Evolutionary conservation across 192 early-diverging fungal genomes (phyloP).

Genomic region (Coemansia sp.): DNA sequence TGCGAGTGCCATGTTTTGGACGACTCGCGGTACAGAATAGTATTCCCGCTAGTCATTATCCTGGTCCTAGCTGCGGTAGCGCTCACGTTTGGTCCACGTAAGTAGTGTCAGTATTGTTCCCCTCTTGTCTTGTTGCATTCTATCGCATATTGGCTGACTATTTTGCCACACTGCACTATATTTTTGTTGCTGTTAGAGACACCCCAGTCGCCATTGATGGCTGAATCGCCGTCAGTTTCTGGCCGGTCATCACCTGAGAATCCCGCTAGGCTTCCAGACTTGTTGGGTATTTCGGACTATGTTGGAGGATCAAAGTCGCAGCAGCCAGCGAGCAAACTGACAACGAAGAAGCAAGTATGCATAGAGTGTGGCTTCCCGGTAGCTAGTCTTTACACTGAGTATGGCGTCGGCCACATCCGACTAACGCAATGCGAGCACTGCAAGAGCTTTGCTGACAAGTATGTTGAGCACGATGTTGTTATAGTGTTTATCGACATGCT

Average conservation of each 20-base stretch:
- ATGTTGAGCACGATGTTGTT: slow-evolving; percentile 87
- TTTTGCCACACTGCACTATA: neutral
- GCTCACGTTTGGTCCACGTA: slow-evolving; percentile 50
- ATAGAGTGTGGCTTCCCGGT: slow-evolving; percentile 77
- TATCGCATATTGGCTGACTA: neutral
- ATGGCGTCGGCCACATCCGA: slow-evolving; percentile 80
- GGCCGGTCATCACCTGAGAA: slow-evolving; percentile 20
- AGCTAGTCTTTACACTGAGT: slow-evolving; percentile 74
- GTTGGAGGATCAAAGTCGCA: neutral
- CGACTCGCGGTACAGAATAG: slow-evolving; percentile 36
- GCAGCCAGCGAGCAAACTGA: neutral
- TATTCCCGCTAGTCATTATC: slow-evolving; percentile 38
- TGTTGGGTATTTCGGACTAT: neutral
- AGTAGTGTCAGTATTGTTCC: slow-evolving; percentile 17
- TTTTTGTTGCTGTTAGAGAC: slow-evolving; percentile 23
- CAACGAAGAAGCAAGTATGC: slow-evolving; percentile 54
- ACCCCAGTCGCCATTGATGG: slow-evolving; percentile 49
- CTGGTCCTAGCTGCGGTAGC: slow-evolving; percentile 34
- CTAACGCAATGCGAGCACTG: slow-evolving; percentile 78
- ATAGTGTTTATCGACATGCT: slow-evolving; percentile 93
- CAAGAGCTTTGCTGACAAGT: slow-evolving; percentile 86
- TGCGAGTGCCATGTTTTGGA: slow-evolving; percentile 56
- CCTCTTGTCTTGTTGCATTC: neutral
- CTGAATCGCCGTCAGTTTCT: slow-evolving; percentile 24
- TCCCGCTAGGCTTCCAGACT: neutral